Evolutionary conservation across 179 eudicot species (phyloP).

Genomic region (Spinacia oleracea): DNA sequence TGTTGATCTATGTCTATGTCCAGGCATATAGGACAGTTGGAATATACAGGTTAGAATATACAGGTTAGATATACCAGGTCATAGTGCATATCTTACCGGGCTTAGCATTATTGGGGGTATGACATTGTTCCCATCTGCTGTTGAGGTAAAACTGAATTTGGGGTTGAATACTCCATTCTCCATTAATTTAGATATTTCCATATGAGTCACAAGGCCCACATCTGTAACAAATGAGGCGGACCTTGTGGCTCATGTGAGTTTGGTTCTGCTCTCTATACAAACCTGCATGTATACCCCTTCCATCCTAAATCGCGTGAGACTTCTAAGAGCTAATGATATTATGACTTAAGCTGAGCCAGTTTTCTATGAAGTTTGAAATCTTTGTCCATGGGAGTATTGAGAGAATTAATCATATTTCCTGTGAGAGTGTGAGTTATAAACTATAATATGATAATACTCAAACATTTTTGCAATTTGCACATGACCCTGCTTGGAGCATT

Average conservation of each 20-base stretch:
- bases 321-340: neutral
- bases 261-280: neutral
- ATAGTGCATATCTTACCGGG: constrained; percentile 78
- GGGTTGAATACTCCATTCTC: neutral
- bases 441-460: neutral
- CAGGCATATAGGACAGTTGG: neutral
- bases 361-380: neutral
- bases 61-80: constrained; percentile 82
- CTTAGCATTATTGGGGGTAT: constrained; percentile 96
- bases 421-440: neutral
- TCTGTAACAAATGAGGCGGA: no score
- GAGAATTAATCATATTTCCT: no score
- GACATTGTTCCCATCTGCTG: constrained; percentile 81
- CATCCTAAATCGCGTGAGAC: neutral
- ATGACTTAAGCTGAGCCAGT: neutral
- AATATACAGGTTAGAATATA: neutral
- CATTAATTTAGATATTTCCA: no score
- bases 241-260: neutral
- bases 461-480: neutral
- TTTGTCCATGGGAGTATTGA: no score
- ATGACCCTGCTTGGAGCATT: neutral
- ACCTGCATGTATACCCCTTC: neutral
- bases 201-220: no score
- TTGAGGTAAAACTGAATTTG: constrained; percentile 58
- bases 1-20: neutral